Percentiles rank a stretch among this genome's conserved stretches.
Evolutionary conservation across 257 asterid genomes (phyloP).

Genomic region (Capsicum chinense): DNA sequence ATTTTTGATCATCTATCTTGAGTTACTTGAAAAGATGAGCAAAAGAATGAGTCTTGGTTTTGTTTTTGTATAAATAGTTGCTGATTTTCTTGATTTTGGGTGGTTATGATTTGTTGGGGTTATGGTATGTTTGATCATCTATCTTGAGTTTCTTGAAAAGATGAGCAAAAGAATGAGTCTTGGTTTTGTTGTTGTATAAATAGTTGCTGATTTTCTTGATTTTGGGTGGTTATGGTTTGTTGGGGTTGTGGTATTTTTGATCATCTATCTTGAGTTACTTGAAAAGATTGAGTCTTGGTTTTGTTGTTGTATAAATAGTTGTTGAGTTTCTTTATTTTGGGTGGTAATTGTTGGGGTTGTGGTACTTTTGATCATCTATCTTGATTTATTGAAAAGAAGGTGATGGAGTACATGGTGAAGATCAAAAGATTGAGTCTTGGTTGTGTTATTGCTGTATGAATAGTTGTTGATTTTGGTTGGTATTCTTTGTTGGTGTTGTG

Average conservation of each 20-base stretch:
- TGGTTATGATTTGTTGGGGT: constrained; percentile 19
- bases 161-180: no score
- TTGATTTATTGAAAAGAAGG: neutral
- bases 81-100: constrained; percentile 11
- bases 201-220: constrained; percentile 14
- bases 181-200: neutral
- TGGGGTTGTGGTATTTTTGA: neutral
- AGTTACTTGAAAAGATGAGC: no score
- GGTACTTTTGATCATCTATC: neutral
- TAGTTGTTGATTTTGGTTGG: constrained; percentile 17
- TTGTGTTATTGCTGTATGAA: neutral
- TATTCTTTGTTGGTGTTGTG: neutral
- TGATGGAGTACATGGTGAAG: neutral
- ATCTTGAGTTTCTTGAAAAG: neutral
- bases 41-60: no score
- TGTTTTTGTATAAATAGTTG: neutral
- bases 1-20: no score
- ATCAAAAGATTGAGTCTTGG: neutral
- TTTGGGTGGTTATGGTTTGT: constrained; percentile 13
- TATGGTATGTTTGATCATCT: neutral
- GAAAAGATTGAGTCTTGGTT: neutral
- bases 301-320: neutral
- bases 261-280: neutral
- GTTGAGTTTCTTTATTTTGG: constrained; percentile 13
- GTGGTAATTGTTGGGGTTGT: constrained; percentile 15